Evolutionary conservation across 2,329 filamentous ascomycete species (phyloP).

Genomic region (Colletotrichum viniferum): DNA sequence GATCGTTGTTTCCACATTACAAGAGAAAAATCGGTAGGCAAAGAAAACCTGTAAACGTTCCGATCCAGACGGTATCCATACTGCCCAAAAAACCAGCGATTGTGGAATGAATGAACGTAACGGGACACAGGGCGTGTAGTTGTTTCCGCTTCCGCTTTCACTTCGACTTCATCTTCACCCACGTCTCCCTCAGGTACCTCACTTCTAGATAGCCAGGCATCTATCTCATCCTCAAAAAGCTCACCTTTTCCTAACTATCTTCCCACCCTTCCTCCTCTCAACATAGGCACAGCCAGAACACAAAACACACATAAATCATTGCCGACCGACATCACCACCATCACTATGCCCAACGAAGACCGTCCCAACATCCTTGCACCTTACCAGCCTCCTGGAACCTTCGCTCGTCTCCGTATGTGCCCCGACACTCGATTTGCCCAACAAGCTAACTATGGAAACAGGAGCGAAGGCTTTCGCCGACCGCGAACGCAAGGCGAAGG

Average conservation of each 20-base stretch:
- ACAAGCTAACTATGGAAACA: neutral
- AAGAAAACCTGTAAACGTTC: neutral
- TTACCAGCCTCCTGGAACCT: neutral
- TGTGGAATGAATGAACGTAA: neutral
- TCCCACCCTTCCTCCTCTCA: neutral
- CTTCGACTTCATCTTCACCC: neutral
- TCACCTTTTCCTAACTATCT: neutral
- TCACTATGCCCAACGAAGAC: neutral
- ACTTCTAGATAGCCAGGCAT: neutral
- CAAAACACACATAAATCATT: neutral
- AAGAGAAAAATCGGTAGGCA: neutral
- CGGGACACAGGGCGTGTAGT: neutral
- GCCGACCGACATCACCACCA: neutral
- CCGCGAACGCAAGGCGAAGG: neutral
- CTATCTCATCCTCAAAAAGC: neutral
- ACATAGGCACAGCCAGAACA: neutral
- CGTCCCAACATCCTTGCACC: neutral
- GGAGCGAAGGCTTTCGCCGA: neutral
- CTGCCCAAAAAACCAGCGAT: neutral
- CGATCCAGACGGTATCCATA: neutral
- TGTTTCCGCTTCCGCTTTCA: neutral
- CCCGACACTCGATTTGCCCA: accelerated
- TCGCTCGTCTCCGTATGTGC: neutral
- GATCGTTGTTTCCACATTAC: neutral
- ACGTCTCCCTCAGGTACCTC: neutral